These are phyloP conservation scores for Ceriops tagal DNA, from an alignment of 345 rosid species.

Conservation along the genomic window DNA sequence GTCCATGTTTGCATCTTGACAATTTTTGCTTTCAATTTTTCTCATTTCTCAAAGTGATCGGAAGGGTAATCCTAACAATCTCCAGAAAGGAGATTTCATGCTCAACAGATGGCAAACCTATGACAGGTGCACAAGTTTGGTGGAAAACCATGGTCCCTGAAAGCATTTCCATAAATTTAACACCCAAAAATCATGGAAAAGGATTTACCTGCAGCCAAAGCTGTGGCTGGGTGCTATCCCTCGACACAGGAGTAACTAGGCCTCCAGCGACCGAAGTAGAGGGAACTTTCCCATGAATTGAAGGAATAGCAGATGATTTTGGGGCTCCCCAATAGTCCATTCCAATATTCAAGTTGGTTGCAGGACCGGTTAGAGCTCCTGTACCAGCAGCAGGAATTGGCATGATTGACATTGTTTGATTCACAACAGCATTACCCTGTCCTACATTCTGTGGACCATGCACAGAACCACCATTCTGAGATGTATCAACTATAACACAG, in stretches of 20 bases:
- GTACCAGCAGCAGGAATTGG: conserved; percentile 62
- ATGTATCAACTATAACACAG: conserved; percentile 48
- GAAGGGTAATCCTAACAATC: too few species aligned
- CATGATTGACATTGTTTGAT: conserved; percentile 49
- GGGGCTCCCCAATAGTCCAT: conserved; percentile 98
- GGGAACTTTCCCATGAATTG: conserved; percentile 68
- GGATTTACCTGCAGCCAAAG: conserved; percentile 76
- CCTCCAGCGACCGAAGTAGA: conserved; percentile 67
- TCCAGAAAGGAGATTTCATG: too few species aligned
- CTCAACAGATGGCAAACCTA: too few species aligned
- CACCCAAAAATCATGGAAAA: neutral
- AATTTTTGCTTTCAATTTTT: neutral
- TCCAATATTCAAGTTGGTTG: conserved; percentile 93
- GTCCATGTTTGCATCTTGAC: neutral
- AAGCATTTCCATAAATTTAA: neutral
- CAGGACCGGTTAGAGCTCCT: conserved; percentile 67
- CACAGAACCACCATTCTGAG: conserved; percentile 71
- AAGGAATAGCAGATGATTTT: conserved; percentile 54
- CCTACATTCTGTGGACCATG: conserved; percentile 70
- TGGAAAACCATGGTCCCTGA: too few species aligned
- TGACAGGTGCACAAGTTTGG: neutral
- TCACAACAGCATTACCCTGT: conserved; percentile 40
- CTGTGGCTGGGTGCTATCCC: conserved; percentile 68
- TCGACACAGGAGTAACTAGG: conserved; percentile 52
- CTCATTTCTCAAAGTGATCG: too few species aligned